Percentiles rank a stretch among this genome's conserved stretches.
Evolutionary conservation across 331 rosid species (phyloP).

Genomic region (Malus hybrid): DNA sequence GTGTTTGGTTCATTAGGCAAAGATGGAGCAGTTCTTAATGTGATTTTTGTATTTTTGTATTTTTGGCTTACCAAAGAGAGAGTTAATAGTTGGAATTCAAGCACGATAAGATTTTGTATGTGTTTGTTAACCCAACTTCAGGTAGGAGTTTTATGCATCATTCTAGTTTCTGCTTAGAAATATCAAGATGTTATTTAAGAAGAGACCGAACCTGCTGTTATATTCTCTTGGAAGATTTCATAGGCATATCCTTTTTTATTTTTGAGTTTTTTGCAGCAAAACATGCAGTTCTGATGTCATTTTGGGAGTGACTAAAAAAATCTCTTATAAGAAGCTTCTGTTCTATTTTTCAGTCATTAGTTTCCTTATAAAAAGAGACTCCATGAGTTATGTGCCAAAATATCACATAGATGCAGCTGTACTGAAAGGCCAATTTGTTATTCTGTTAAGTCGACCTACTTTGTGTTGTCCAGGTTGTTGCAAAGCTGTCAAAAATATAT

Average conservation of each 20-base stretch:
- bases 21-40: background rate
- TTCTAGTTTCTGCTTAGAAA: background rate
- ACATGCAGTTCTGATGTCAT: background rate
- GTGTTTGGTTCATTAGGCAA: background rate
- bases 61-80: background rate
- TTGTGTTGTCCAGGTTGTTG: slow-evolving; percentile 44
- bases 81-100: background rate
- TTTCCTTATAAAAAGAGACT: background rate
- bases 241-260: background rate
- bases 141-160: background rate
- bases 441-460: background rate
- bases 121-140: background rate
- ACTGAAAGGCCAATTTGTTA: background rate
- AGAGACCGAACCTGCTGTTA: background rate
- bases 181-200: background rate
- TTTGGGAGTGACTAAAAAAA: background rate
- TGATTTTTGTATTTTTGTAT: background rate
- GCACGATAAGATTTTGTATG: too few species aligned
- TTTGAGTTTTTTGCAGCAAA: background rate
- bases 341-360: too few species aligned
- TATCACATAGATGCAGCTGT: background rate
- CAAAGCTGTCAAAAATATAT: slow-evolving; percentile 53
- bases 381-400: background rate
- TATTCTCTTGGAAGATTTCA: background rate
- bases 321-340: background rate